Conservation (phyloP, 2,329 filamentous ascomycete genomes). For the Hymenoscyphus fraxineus region DNA sequence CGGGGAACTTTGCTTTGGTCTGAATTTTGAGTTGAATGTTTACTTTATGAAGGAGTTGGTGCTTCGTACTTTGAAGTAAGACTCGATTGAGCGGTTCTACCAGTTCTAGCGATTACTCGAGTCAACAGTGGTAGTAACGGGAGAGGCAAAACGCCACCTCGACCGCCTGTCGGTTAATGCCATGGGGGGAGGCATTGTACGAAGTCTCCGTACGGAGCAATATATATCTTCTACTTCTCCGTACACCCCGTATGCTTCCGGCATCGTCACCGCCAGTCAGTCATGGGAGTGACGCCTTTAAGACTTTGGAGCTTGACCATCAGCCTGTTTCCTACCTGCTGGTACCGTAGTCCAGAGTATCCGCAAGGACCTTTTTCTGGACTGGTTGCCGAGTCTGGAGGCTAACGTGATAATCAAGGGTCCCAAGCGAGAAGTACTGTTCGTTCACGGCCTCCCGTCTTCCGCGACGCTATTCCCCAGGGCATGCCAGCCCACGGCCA, state of each 20-base stretch:
- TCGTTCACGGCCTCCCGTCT: slow-evolving; percentile 27
- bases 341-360: not conserved
- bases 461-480: slow-evolving; percentile 23
- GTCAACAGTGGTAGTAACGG: not conserved
- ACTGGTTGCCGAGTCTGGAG: slow-evolving; percentile 9
- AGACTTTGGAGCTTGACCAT: not conserved
- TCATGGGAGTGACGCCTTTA: not conserved
- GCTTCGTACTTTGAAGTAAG: not conserved
- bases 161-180: not conserved
- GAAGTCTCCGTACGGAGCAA: too few species aligned
- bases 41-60: not conserved
- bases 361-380: not conserved
- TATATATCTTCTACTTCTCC: not conserved
- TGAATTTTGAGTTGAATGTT: slow-evolving; percentile 1
- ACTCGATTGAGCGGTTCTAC: not conserved
- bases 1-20: not conserved
- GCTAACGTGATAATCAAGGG: slow-evolving; percentile 30
- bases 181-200: not conserved
- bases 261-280: slow-evolving; percentile 7
- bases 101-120: not conserved
- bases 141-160: not conserved
- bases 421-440: not conserved
- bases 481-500: slow-evolving; percentile 3
- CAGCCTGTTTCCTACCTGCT: slow-evolving; percentile 13
- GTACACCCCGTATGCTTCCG: not conserved